Evolutionary conservation across 331 rosid genomes (phyloP).

Genomic region (Quercus phellos): DNA sequence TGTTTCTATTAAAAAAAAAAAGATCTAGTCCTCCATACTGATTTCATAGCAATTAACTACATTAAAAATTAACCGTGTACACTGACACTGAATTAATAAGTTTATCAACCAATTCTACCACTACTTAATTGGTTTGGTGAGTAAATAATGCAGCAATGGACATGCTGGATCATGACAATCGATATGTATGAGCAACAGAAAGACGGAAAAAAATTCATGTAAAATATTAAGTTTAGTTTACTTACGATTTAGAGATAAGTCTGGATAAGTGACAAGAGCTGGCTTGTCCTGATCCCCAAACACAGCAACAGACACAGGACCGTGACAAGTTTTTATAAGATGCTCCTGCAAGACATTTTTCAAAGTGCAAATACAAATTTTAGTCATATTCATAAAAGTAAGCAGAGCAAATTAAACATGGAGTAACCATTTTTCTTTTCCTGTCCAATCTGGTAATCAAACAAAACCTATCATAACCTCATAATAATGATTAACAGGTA

Average conservation of each 20-base stretch:
- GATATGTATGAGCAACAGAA: not conserved
- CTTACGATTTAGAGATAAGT: constrained; percentile 89
- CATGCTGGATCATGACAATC: not conserved
- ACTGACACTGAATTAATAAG: not conserved
- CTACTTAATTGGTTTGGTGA: not conserved
- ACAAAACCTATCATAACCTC: constrained; percentile 1
- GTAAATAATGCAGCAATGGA: not conserved
- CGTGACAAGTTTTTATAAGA: constrained; percentile 60
- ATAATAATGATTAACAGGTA: constrained; percentile 1
- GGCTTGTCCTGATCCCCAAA: constrained; percentile 93
- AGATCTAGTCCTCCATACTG: not conserved
- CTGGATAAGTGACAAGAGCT: constrained; percentile 90
- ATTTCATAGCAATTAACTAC: constrained; percentile 7
- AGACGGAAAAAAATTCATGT: not conserved
- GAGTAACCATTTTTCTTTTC: not conserved
- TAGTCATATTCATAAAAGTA: constrained; percentile 16
- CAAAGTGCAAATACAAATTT: not conserved
- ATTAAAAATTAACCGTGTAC: not conserved
- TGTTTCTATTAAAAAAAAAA: too few species aligned
- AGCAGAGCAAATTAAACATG: constrained; percentile 1
- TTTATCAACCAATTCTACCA: not conserved
- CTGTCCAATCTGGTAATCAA: not conserved
- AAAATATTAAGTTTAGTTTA: constrained; percentile 7
- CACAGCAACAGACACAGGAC: constrained; percentile 70
- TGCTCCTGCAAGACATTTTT: constrained; percentile 64